These are phyloP conservation scores for Cryoendolithus antarcticus DNA, from an alignment of 2,329 filamentous ascomycete species.

Conservation along the genomic window DNA sequence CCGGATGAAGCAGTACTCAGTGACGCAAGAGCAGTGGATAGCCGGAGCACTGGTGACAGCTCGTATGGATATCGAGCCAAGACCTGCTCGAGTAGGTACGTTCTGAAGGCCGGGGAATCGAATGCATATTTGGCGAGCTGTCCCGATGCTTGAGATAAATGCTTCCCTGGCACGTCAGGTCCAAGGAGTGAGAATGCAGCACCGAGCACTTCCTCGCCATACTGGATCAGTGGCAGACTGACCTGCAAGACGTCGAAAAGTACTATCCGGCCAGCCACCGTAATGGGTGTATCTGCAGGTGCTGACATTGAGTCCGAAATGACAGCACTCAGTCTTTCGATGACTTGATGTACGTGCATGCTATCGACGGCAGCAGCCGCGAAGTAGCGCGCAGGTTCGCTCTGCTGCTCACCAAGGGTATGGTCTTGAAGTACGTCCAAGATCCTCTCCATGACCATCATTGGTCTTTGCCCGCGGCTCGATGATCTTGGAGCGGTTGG, in stretches of 20 bases:
- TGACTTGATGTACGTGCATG: slow-evolving; percentile 36
- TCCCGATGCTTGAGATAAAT: slow-evolving; percentile 1
- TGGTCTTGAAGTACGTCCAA: slow-evolving; percentile 12
- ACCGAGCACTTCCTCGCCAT: slow-evolving; percentile 58
- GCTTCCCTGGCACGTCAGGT: slow-evolving; percentile 6
- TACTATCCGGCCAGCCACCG: slow-evolving; percentile 49
- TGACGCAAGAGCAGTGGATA: slow-evolving; percentile 14
- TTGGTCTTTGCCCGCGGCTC: neutral
- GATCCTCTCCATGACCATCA: slow-evolving; percentile 10
- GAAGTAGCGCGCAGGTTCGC: slow-evolving; percentile 37
- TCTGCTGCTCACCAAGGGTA: slow-evolving; percentile 21
- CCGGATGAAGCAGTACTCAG: slow-evolving; percentile 3
- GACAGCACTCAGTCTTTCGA: slow-evolving; percentile 32
- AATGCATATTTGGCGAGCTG: slow-evolving; percentile 1
- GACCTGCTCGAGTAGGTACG: slow-evolving; percentile 52
- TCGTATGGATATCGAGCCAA: slow-evolving; percentile 76
- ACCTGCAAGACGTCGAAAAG: slow-evolving; percentile 61
- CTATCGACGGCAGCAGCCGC: slow-evolving; percentile 35
- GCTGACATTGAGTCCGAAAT: slow-evolving; percentile 37
- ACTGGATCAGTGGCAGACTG: slow-evolving; percentile 55
- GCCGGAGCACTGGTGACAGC: slow-evolving; percentile 56
- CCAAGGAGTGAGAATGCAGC: slow-evolving; percentile 52
- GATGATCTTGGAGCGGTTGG: slow-evolving; percentile 7
- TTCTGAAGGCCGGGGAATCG: slow-evolving; percentile 43
- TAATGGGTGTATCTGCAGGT: slow-evolving; percentile 40